Evolutionary conservation across 1,284 basidiomycete genomes (phyloP), one percentile per base, ranked within the genome.

Genomic region (Volvariella surrecta): DNA sequence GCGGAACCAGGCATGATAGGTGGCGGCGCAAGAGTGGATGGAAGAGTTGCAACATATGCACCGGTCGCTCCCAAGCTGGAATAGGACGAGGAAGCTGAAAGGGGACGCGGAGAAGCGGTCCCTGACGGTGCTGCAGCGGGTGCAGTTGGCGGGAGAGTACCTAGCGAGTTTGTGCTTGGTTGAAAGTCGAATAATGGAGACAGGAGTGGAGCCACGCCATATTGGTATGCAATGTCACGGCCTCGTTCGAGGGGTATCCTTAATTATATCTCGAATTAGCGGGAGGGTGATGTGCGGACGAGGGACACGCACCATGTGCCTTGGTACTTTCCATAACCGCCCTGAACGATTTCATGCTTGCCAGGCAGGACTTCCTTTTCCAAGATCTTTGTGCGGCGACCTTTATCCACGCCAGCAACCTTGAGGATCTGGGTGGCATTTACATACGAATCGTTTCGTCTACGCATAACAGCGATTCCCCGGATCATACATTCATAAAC

Each of bases 391-490:
- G 95, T 98, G 35, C 96, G 76, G 32, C 88, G 79, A 2, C 92
- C 93, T 67, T 99, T 99, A 66, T 96, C 92, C 48, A 99, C 87
- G 34, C 96, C 96, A 6, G 96, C 96, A 34, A 99, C 94, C 66
- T 99, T 99, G 57, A 99, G 81, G 50, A 99, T 97, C 65, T 99
- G 96, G 4, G 96, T 99, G 51, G 95, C 95, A 69, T 99, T 99
- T 54, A 91, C 89, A 64, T 78, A 98, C 54, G 89, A 92, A 67
- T 99, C 96, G 39, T 81, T 79, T 54, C 93, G 79, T 56, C 96
- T 73, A 46, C 95, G 83, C 96, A 99, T 99, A 53, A 99, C 95
- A 1, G 94, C 94, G 58, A 98, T 97, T 43, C 94, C 94, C 55
- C 96, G 79, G 51, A 98, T 89, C 89, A 95, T 94, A 58, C 90